A percentile compares a stretch with the other conserved stretches of the same genome.
Conservation (phyloP, 768 basidiomycete genomes). For the Xerocomellus intermedius region DNA sequence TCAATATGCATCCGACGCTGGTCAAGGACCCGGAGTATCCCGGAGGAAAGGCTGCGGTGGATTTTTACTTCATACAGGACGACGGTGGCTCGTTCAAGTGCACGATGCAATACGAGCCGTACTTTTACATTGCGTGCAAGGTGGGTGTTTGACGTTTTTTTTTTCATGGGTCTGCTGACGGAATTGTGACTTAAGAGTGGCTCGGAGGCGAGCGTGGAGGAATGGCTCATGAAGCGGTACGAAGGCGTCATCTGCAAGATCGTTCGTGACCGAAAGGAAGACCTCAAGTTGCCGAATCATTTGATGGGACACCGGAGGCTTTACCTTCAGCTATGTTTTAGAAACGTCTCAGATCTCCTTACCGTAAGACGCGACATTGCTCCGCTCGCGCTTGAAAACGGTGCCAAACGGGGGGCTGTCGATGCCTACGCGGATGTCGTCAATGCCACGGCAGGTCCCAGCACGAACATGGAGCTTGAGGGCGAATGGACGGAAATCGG, state of each 20-base stretch:
- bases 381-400: slow-evolving; percentile 86
- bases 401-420: slow-evolving; percentile 89
- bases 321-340: slow-evolving; percentile 85
- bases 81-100: slow-evolving; percentile 96
- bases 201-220: slow-evolving; percentile 86
- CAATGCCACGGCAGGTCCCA: slow-evolving; percentile 66
- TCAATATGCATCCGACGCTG: slow-evolving; percentile 98
- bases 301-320: slow-evolving; percentile 91
- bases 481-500: slow-evolving; percentile 56
- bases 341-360: slow-evolving; percentile 91
- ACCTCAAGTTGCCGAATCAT: slow-evolving; percentile 94
- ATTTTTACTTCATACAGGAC: slow-evolving; percentile 97
- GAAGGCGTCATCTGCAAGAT: slow-evolving; percentile 84
- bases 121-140: slow-evolving; percentile 92
- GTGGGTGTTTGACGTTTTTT: slow-evolving; percentile 37
- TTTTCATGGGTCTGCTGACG: slow-evolving; percentile 4
- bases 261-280: slow-evolving; percentile 83
- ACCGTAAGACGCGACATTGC: slow-evolving; percentile 83
- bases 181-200: slow-evolving; percentile 52
- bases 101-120: slow-evolving; percentile 90
- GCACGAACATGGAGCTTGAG: slow-evolving; percentile 68
- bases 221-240: slow-evolving; percentile 92
- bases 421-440: slow-evolving; percentile 98
- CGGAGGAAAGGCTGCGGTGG: slow-evolving; percentile 85
- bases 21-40: slow-evolving; percentile 84